These are phyloP conservation scores for Avena sativa DNA, from an alignment of 176 grass and related monocot species.

Conservation along the genomic window DNA sequence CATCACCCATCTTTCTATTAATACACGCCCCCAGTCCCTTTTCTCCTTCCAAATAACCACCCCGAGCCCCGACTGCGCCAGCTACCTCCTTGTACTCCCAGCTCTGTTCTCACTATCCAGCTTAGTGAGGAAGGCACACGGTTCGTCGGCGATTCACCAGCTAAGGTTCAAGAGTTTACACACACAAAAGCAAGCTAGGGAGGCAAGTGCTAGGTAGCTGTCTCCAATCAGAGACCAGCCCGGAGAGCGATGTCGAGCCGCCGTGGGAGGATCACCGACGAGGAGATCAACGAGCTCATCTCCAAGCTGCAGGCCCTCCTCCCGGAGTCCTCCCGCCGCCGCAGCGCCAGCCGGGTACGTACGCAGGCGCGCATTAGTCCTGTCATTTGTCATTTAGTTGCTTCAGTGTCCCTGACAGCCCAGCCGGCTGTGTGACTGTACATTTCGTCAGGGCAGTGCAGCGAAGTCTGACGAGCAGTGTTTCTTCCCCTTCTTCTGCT, in stretches of 20 bases:
- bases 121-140: background rate
- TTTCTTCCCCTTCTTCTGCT: background rate
- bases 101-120: background rate
- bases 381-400: too few relatives aligned
- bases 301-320: conserved; percentile 85
- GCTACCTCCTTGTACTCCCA: background rate
- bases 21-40: conserved; percentile 25
- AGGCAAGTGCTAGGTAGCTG: background rate
- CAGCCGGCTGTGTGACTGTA: background rate
- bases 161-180: background rate
- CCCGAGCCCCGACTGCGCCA: background rate
- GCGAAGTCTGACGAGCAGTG: conserved; percentile 8
- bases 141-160: conserved; percentile 19
- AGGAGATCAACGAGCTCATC: conserved; percentile 97
- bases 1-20: conserved; percentile 3
- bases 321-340: conserved; percentile 75
- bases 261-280: conserved; percentile 79
- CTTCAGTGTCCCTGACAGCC: background rate
- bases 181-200: background rate
- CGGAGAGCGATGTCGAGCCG: conserved; percentile 58
- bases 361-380: background rate
- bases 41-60: conserved; percentile 41
- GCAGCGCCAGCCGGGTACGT: conserved; percentile 64
- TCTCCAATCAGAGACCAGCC: background rate
- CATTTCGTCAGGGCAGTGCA: conserved; percentile 37